phyloP scores from a whole-genome alignment of 2,329 filamentous ascomycete species.

The Coccinonectria pachysandricola region DNA sequence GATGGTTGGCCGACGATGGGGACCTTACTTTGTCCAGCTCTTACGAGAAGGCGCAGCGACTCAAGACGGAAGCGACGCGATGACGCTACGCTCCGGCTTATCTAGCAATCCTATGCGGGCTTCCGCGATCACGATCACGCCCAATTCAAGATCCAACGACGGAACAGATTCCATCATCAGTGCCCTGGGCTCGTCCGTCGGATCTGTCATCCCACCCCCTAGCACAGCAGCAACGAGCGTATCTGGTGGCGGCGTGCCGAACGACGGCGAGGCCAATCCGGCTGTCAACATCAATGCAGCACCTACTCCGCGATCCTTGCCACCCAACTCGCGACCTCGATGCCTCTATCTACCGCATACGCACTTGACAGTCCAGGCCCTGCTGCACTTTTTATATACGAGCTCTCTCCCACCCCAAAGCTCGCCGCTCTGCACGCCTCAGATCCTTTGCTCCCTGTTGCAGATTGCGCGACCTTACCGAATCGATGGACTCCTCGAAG shows the following conservation, averaged over 20 bases:
- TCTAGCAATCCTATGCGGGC: conserved; percentile 53
- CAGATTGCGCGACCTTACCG: conserved; percentile 91
- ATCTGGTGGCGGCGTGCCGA: conserved; percentile 25
- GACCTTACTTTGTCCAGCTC: conserved; percentile 88
- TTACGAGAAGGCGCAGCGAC: conserved; percentile 69
- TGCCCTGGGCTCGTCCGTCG: conserved; percentile 32
- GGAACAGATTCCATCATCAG: conserved; percentile 37
- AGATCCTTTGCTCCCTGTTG: conserved; percentile 88
- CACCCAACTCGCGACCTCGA: conserved; percentile 61
- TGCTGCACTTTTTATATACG: conserved; percentile 90
- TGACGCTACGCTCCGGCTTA: conserved; percentile 59
- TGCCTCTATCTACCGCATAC: conserved; percentile 92
- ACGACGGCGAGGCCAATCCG: conserved; percentile 32
- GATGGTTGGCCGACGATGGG: conserved; percentile 80
- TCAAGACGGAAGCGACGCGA: conserved; percentile 62
- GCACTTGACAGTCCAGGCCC: conserved; percentile 74
- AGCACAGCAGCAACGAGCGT: conserved; percentile 35
- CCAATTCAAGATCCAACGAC: conserved; percentile 43
- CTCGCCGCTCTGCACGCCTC: conserved; percentile 78
- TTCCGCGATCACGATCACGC: conserved; percentile 79
- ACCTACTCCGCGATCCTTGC: conserved; percentile 45
- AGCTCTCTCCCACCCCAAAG: conserved; percentile 70
- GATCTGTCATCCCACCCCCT: conserved; percentile 27
- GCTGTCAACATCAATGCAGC: conserved; percentile 40
- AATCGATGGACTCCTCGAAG: conserved; percentile 84